A percentile compares a stretch with the other conserved stretches of the same genome.
phyloP scores from a whole-genome alignment of 2,329 filamentous ascomycete species.

The Shiraia sp. region DNA sequence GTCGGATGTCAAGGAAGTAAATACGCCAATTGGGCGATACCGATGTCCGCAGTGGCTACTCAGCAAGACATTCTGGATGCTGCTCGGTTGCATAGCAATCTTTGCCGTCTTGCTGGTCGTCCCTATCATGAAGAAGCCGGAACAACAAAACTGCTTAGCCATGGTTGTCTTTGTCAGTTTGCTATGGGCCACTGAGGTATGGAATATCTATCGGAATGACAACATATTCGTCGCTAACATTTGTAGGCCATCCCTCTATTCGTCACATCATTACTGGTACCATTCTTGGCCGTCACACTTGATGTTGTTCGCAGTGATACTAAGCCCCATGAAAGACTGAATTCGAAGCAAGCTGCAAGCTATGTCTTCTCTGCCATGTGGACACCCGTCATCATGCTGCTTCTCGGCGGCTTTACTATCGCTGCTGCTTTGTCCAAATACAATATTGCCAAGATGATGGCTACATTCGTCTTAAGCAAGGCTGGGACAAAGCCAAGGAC shows the following conservation, averaged over 20 bases:
- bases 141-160: constrained; percentile 95
- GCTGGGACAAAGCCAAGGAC: constrained; percentile 88
- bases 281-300: constrained; percentile 87
- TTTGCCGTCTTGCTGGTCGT: constrained; percentile 76
- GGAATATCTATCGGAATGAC: constrained; percentile 3
- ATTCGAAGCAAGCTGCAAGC: constrained; percentile 77
- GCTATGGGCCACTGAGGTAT: constrained; percentile 91
- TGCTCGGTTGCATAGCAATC: constrained; percentile 70
- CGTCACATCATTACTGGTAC: constrained; percentile 90
- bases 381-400: constrained; percentile 98
- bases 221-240: constrained; percentile 16
- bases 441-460: constrained; percentile 96
- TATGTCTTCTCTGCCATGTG: constrained; percentile 96
- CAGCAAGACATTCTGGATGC: constrained; percentile 76
- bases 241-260: constrained; percentile 90
- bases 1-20: constrained; percentile 67
- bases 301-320: constrained; percentile 80
- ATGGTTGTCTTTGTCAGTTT: constrained; percentile 92
- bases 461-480: constrained; percentile 93
- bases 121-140: constrained; percentile 81
- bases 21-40: constrained; percentile 79
- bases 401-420: constrained; percentile 93
- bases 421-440: constrained; percentile 95
- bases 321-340: constrained; percentile 69
- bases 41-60: constrained; percentile 80